These are phyloP conservation scores for Solanum lycopersicoides DNA, from an alignment of 257 asterid genomes.

Conservation along the genomic window DNA sequence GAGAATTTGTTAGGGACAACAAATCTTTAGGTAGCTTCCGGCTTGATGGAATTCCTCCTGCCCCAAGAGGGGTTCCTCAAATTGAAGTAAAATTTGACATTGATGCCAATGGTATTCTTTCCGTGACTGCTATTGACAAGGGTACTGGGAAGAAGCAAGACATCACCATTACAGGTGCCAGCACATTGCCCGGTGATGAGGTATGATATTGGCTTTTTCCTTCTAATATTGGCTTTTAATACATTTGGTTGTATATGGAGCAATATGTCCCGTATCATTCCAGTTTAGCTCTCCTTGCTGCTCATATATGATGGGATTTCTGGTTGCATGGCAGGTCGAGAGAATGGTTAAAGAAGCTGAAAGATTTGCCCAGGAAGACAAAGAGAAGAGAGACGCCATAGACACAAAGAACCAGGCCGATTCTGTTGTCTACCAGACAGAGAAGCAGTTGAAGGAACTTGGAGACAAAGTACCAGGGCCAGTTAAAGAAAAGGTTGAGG, in stretches of 20 bases:
- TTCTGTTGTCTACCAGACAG: conserved; percentile 92
- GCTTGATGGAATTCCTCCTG: conserved; percentile 95
- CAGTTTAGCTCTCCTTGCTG: background rate
- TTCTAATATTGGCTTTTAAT: background rate
- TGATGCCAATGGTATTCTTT: conserved; percentile 94
- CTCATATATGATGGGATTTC: background rate
- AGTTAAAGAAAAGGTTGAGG: conserved; percentile 88
- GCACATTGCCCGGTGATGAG: conserved; percentile 94
- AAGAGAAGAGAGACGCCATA: conserved; percentile 95
- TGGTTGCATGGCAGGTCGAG: conserved; percentile 44
- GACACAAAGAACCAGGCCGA: conserved; percentile 97
- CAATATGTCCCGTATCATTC: background rate
- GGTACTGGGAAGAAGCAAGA: conserved; percentile 98
- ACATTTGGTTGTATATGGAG: background rate
- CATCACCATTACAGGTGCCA: conserved; percentile 95
- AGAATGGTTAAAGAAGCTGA: conserved; percentile 98
- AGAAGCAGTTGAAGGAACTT: conserved; percentile 92
- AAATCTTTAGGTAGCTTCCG: conserved; percentile 98
- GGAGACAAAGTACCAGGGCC: conserved; percentile 91
- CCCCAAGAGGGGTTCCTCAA: conserved; percentile 99
- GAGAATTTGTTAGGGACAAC: conserved; percentile 97
- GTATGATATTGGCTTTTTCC: conserved; percentile 14
- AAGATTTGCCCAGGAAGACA: conserved; percentile 86
- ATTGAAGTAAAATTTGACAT: conserved; percentile 94
- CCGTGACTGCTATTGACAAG: conserved; percentile 86